Evolutionary conservation across 176 grass and related monocot genomes (phyloP).

Genomic region (Oryza nivara): DNA sequence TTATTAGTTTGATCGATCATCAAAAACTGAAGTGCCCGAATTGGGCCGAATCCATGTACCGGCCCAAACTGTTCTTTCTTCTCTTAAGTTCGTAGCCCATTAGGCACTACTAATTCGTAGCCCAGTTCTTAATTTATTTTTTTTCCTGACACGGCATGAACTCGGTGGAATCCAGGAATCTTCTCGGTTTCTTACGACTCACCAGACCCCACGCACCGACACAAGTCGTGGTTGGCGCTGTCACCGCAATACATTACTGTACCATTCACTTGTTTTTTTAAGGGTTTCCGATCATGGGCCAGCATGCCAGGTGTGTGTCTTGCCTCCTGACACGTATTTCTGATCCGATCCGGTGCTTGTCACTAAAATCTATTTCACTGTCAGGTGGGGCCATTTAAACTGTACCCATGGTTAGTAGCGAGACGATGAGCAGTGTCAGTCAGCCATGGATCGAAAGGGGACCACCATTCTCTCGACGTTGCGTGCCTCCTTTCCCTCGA

Average conservation of each 20-base stretch:
- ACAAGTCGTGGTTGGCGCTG: neutral
- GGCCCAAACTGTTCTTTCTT: neutral
- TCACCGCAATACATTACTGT: neutral
- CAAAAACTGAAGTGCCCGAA: neutral
- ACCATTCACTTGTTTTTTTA: neutral
- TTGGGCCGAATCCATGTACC: neutral
- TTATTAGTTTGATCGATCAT: neutral
- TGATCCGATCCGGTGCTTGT: neutral
- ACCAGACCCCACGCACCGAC: constrained; percentile 4
- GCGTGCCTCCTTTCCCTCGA: neutral
- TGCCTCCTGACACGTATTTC: neutral
- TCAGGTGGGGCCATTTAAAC: neutral
- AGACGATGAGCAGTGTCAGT: neutral
- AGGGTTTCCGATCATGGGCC: neutral
- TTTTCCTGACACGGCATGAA: too few species aligned
- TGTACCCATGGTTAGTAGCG: neutral
- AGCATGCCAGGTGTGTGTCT: too few species aligned
- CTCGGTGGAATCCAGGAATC: neutral
- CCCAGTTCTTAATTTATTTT: too few species aligned
- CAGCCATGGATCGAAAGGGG: neutral
- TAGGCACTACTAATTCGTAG: too few species aligned
- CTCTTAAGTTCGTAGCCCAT: too few species aligned
- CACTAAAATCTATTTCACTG: neutral
- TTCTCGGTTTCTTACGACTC: neutral
- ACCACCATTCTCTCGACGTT: neutral